These are phyloP conservation scores for Gigaspora rosea DNA, from an alignment of 192 early-diverging fungal species.

Conservation along the genomic window DNA sequence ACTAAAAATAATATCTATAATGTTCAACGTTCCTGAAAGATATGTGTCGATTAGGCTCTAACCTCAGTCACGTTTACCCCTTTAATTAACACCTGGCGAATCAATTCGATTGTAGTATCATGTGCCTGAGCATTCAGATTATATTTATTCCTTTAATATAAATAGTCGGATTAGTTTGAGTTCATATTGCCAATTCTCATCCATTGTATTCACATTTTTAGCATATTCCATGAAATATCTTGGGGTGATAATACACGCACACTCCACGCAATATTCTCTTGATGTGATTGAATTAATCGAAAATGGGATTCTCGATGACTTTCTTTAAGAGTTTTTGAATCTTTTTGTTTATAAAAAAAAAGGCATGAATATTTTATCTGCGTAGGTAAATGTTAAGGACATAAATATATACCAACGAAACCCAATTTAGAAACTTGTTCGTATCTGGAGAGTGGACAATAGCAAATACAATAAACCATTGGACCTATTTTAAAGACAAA, in stretches of 20 bases:
- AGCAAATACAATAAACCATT: constrained; percentile 97
- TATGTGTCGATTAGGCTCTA: neutral
- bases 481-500: constrained; percentile 56
- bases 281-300: constrained; percentile 53
- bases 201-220: constrained; percentile 58
- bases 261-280: constrained; percentile 80
- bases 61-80: constrained; percentile 76
- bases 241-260: constrained; percentile 82
- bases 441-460: constrained; percentile 66
- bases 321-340: constrained; percentile 93
- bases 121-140: constrained; percentile 94
- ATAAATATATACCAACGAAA: constrained; percentile 67
- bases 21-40: neutral
- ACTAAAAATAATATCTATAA: neutral
- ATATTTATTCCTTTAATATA: constrained; percentile 68
- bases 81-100: constrained; percentile 60
- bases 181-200: neutral
- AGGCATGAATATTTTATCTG: neutral
- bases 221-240: constrained; percentile 92
- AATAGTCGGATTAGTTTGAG: neutral
- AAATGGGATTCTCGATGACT: constrained; percentile 73
- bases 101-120: constrained; percentile 87
- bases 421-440: constrained; percentile 70
- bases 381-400: neutral
- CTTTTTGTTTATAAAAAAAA: constrained; percentile 46